Evolutionary conservation across 164 flowering plant genomes (phyloP), one percentile per base, ranked within the genome.

Genomic region (Akebia trifoliata): DNA sequence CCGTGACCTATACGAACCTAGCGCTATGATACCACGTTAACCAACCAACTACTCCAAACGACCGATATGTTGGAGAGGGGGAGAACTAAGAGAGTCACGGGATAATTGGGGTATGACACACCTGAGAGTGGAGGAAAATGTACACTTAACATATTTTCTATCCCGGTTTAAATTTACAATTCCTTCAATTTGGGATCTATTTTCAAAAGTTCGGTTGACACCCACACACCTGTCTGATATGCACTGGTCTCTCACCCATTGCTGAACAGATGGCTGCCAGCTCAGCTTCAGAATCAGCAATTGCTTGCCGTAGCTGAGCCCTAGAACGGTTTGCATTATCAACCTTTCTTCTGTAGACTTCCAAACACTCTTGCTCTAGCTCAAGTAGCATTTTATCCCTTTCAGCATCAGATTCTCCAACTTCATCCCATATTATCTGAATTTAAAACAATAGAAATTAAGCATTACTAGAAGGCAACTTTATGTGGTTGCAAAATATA

Each of bases 381-480:
- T 85, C 81, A 37, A 68, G 56, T 10, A 90, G 62, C 84, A 78
- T 75, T 42, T 55, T 69, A 61, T 90, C 90, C 69, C 81, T 81
- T 32, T 81, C 80, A 37, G 22, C 53, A 18, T 78, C 81, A 30
- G 82, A 4, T 64, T 84, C 90, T 29, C 97, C 97, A 57, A 89
- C 76, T 73, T 89, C 97, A 80, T 84, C 80, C 97, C 97, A 89
- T 62, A 89, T 82, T 64, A 63, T 74, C 94, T 86, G 36, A 54
- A 59, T 38, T 34, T 54, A 61, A 54, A 18, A 60, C 29, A 18
- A 30, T 17, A 11, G 17, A 24, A 4, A 11, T 4, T 12, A n/a
- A 31, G 11, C 8, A 22, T 22, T 22, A 47, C 26, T 28, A 15
- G 7, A 22, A 6, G 48, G 25, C 54, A 20, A 18, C 8, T 35